phyloP scores from a whole-genome alignment of 257 asterid species.

The Salvia rosmarinus region DNA sequence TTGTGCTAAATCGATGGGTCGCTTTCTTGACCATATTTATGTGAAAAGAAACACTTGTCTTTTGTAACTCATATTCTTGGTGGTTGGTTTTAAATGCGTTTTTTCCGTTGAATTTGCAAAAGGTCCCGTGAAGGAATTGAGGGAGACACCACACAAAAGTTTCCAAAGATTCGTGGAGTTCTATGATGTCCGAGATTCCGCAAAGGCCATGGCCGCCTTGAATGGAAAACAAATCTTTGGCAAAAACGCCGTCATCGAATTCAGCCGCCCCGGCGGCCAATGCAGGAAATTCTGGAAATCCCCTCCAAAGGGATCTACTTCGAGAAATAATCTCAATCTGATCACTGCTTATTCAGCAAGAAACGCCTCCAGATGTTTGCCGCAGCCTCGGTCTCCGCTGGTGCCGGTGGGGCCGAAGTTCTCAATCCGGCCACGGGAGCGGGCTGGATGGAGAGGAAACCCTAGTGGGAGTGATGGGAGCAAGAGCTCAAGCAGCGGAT shows the following conservation, averaged over 20 bases:
- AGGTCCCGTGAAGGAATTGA: slow-evolving; percentile 90
- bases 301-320: slow-evolving; percentile 2
- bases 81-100: slow-evolving; percentile 15
- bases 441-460: slow-evolving; percentile 37
- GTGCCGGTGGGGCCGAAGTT: slow-evolving; percentile 38
- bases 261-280: slow-evolving; percentile 84
- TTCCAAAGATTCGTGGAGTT: slow-evolving; percentile 83
- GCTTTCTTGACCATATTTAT: slow-evolving; percentile 50
- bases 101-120: background rate
- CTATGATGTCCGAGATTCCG: slow-evolving; percentile 75
- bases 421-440: background rate
- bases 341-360: slow-evolving; percentile 16
- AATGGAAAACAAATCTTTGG: slow-evolving; percentile 60
- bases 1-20: slow-evolving; percentile 44
- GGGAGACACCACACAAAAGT: slow-evolving; percentile 81
- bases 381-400: slow-evolving; percentile 17
- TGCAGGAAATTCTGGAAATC: slow-evolving; percentile 31
- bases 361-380: slow-evolving; percentile 5
- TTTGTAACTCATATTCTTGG: slow-evolving; percentile 24
- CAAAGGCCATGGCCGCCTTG: slow-evolving; percentile 63
- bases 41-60: slow-evolving; percentile 40
- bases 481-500: slow-evolving; percentile 50
- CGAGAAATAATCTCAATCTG: background rate
- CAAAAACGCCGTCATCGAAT: slow-evolving; percentile 52
- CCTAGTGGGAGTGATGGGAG: slow-evolving; percentile 42